Evolutionary conservation across 2,329 filamentous ascomycete species (phyloP).

Genomic region (Colletotrichum lupini): DNA sequence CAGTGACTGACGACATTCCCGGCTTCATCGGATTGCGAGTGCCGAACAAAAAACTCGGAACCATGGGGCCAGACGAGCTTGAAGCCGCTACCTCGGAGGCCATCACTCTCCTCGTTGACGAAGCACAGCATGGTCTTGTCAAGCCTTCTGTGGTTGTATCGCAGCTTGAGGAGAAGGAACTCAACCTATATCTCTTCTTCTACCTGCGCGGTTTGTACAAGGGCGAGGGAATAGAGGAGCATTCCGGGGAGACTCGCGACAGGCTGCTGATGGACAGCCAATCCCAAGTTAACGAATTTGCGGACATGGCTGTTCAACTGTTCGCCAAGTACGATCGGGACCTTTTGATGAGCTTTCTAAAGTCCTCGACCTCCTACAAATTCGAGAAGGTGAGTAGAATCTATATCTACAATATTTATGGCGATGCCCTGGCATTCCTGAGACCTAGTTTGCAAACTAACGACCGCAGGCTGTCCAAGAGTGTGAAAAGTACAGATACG

Average conservation of each 20-base stretch:
- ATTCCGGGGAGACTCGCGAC: slow-evolving; percentile 64
- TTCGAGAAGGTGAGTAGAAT: slow-evolving; percentile 73
- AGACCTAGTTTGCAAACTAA: not conserved
- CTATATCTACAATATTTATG: fast-evolving
- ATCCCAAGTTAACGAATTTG: slow-evolving; percentile 84
- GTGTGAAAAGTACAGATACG: slow-evolving; percentile 84
- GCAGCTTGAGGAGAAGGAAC: slow-evolving; percentile 76
- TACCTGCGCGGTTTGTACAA: slow-evolving; percentile 90
- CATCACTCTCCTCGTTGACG: slow-evolving; percentile 86
- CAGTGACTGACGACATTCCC: slow-evolving; percentile 89
- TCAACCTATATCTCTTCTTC: slow-evolving; percentile 86
- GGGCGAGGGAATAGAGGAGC: slow-evolving; percentile 72
- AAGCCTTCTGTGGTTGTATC: slow-evolving; percentile 80
- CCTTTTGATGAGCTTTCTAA: slow-evolving; percentile 88
- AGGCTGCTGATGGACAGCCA: slow-evolving; percentile 68
- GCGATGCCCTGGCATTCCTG: not conserved
- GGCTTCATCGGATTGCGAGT: slow-evolving; percentile 91
- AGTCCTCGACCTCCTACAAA: slow-evolving; percentile 86
- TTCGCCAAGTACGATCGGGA: slow-evolving; percentile 86
- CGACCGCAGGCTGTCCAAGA: slow-evolving; percentile 70
- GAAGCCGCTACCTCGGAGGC: slow-evolving; percentile 85
- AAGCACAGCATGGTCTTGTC: slow-evolving; percentile 90
- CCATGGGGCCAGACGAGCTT: slow-evolving; percentile 76
- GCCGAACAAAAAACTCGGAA: slow-evolving; percentile 73
- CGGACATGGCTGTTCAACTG: slow-evolving; percentile 85